Evolutionary conservation across 106 monocot genomes (phyloP).

Genomic region (Triglochin maritima): DNA sequence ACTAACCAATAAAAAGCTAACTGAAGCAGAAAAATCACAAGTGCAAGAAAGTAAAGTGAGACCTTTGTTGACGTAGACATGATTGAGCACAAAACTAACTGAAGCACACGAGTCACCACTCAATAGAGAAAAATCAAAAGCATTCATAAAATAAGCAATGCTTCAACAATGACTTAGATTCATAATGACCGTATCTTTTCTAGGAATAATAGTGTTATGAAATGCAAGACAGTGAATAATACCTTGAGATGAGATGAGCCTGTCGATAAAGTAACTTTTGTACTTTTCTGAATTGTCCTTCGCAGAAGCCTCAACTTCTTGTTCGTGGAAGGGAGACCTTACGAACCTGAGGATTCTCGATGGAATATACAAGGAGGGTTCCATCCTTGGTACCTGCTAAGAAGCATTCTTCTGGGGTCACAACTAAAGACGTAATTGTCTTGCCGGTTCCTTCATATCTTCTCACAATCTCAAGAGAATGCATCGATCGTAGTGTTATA

Average conservation of each 20-base stretch:
- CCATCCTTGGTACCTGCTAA: constrained; percentile 95
- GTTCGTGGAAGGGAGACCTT: constrained; percentile 29
- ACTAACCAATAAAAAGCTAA: no score
- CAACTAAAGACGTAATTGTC: constrained; percentile 63
- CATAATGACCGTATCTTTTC: no score
- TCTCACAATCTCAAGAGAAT: constrained; percentile 70
- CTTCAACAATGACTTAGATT: no score
- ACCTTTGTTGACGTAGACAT: no score
- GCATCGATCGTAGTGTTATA: constrained; percentile 84
- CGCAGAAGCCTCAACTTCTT: constrained; percentile 27
- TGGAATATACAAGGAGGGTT: constrained; percentile 70
- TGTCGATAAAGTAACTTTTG: neutral
- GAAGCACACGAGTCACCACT: no score
- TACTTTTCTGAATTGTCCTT: constrained; percentile 11
- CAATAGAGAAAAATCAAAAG: no score
- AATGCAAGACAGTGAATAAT: neutral
- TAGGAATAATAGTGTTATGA: no score
- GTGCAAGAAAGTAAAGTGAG: no score
- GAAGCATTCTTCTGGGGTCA: constrained; percentile 95
- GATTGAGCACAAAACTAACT: no score
- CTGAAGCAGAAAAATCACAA: no score
- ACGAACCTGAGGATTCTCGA: constrained; percentile 75
- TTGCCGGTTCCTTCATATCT: constrained; percentile 79
- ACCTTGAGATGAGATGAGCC: neutral
- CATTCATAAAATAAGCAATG: no score